Evolutionary conservation across 129 eudicot species (phyloP), one percentile per base, ranked within the genome.

Genomic region (Flaveria brownii): DNA sequence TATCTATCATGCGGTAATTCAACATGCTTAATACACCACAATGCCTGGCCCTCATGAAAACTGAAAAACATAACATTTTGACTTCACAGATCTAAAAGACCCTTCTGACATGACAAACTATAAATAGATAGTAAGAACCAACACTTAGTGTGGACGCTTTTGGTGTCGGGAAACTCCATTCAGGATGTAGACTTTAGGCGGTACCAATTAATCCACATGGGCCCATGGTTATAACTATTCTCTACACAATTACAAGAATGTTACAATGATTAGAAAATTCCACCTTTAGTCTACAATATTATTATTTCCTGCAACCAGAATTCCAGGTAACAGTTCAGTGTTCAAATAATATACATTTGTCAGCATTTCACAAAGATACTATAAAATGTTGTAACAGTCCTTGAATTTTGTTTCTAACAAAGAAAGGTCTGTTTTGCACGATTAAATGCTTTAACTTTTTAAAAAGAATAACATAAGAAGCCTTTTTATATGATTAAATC

Each of bases 21-120:
- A 77, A 52, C 57, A 33, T 54, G 42, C 15, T 15, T 13, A 77
- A 62, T 52, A 77, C 61, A 54, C 45, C 41, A 68, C 57, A 14
- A 14, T 39, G 9, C 28, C 42, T 28, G 5, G 10, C 26, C 36
- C 36, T 30, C 36, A 30, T 30, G 36, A 30, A 30, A 30, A 30
- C 36, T 4, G 36, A 30, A 30, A 30, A 30, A 30, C 36, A 30
- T 30, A 30, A 3, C 36, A 30, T 30, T 4, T 30, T 30, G 60
- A 15, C 68, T 59, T 47, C 67, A 42, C 47, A n/a, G 68, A 56
- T 54, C 56, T 73, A 42, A 12, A 61, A 16, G 45, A 52, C 41
- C 41, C 41, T 64, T 76, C 25, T 65, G 65, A 33, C 65, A 51
- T 76, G 15, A 12, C 4, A 61, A 46, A 45, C 15, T 61, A 15